Percentiles rank a stretch among this genome's conserved stretches.
Conservation (phyloP, 257 asterid genomes). For the Lantana camara region DNA sequence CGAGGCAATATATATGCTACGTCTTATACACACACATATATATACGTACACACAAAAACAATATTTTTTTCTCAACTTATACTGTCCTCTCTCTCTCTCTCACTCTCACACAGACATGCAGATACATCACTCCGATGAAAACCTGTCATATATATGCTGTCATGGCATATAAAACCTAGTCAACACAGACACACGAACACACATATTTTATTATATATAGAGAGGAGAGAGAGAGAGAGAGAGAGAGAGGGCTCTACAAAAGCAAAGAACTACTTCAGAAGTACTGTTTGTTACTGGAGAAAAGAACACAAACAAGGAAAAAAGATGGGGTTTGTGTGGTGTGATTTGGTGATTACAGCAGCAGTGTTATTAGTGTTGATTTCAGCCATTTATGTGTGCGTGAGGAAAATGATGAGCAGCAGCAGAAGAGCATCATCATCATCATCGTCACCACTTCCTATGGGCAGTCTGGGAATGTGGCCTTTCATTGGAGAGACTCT, state of each 20-base stretch:
- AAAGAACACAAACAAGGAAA: too few relatives aligned
- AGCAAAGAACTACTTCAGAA: too few relatives aligned
- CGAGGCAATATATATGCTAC: conserved; percentile 40
- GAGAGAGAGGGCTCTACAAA: too few relatives aligned
- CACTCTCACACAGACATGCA: conserved; percentile 32
- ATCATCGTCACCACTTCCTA: conserved; percentile 38
- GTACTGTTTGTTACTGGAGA: too few relatives aligned
- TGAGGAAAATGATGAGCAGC: too few relatives aligned
- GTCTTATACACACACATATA: neutral
- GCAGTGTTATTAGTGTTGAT: too few relatives aligned
- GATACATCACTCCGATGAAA: conserved; percentile 3
- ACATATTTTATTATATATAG: too few relatives aligned
- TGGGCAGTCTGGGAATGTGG: conserved; percentile 73
- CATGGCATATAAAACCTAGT: neutral
- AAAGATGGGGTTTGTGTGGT: too few relatives aligned
- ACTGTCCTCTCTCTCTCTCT: conserved; percentile 3
- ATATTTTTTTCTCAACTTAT: conserved; percentile 23
- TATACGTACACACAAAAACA: conserved; percentile 9
- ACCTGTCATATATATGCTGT: neutral
- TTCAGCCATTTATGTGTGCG: too few relatives aligned
- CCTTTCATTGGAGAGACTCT: conserved; percentile 89
- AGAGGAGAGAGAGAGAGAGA: too few relatives aligned
- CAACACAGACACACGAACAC: conserved; percentile 18
- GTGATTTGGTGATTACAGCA: too few relatives aligned
- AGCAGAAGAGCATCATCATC: too few relatives aligned